Evolutionary conservation across 148 eudicot genomes (phyloP), one percentile per base, ranked within the genome.

Genomic region (Vaccinium myrtillus): DNA sequence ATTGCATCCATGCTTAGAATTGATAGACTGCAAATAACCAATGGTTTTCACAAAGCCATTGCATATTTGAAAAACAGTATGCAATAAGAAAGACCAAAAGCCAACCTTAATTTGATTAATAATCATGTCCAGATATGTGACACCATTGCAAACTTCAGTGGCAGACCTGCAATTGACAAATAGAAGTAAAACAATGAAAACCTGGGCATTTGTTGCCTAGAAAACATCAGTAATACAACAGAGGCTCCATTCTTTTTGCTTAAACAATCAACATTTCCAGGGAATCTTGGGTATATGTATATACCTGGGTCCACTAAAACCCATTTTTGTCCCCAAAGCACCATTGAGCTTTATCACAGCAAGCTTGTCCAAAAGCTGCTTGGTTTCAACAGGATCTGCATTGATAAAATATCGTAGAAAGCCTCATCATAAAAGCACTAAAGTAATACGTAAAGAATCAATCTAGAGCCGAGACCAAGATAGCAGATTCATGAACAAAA

Each of bases 271-370:
- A 30, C 23, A n/a, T 81, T 36, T 36, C 74, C 16, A 6, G 53
- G 73, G 46, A 25, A 27, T 48, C 59, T 21, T 0, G 39, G 50
- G 13, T 18, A 6, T 36, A 75, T 70, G 67, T 75, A 63, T 90
- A 82, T 90, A 91, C 93, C 79, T 90, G 82, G 92, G 93, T 77
- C 88, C 91, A 84, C 76, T 77, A 77, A 90, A 90, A 73, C 93
- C 93, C 82, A 89, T 87, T 23, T 87, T 70, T 54, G 84, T 83
- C 82, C 89, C 93, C 78, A 85, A 39, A 80, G 55, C 77, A 70
- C 83, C 81, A 85, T 91, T 89, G 74, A 67, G 74, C 82, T 88
- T 91, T 56, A 91, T 32, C 39, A 91, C 89, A 19, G 86, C 93
- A 87, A 91, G 88, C 86, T 90, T 91, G 88, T 90, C 93, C 84